Percentiles rank a stretch among this genome's conserved stretches.
These are phyloP conservation scores for Fomitiporia mediterranea DNA, from an alignment of 1,284 basidiomycete species.

Conservation along the genomic window DNA sequence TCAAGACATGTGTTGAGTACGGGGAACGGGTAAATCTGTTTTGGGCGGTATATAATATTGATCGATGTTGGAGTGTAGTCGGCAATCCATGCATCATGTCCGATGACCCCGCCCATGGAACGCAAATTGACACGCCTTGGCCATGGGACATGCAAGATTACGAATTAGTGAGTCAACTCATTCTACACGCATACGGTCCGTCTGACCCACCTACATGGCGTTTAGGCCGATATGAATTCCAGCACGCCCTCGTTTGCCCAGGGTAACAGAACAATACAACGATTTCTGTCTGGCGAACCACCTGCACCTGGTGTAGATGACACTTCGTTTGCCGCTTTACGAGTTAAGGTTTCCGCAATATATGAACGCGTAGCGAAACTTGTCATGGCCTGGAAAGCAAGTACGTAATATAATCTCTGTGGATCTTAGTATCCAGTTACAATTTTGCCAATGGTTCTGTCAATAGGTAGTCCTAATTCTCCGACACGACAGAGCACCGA, in stretches of 20 bases:
- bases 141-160: conserved; percentile 58
- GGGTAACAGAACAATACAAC: conserved; percentile 6
- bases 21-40: conserved; percentile 63
- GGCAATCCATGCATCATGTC: conserved; percentile 43
- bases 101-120: conserved; percentile 33
- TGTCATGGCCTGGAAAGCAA: background rate
- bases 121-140: conserved; percentile 60
- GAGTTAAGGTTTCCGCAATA: conserved; percentile 11
- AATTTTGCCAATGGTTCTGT: background rate
- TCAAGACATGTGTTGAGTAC: conserved; percentile 43
- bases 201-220: background rate
- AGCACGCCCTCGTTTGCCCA: background rate
- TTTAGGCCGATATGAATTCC: conserved; percentile 2
- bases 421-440: background rate
- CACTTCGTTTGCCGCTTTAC: conserved; percentile 1
- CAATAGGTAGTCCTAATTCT: background rate
- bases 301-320: background rate
- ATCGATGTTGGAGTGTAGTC: conserved; percentile 58
- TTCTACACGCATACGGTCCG: background rate
- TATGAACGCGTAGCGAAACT: background rate
- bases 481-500: background rate
- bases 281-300: conserved; percentile 8
- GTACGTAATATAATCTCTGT: background rate
- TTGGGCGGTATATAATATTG: conserved; percentile 67
- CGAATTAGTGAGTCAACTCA: conserved; percentile 38